Conservation (phyloP, 139 green algal species). For the Tetraselmis chui region DNA sequence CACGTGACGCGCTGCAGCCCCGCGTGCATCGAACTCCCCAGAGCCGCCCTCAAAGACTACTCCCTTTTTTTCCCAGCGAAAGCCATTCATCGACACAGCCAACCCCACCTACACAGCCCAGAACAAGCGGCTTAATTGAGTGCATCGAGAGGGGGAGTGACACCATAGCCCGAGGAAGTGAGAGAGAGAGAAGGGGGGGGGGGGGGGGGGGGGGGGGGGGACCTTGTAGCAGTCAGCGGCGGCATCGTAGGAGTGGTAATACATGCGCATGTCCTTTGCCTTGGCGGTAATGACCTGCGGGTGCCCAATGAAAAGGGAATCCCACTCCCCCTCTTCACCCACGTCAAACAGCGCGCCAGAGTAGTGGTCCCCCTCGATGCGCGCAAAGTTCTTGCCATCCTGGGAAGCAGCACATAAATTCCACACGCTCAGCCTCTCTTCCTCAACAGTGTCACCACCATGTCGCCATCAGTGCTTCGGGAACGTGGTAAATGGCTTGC, state of each 20-base stretch:
- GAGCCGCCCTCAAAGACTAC: slow-evolving; percentile 33
- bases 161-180: not conserved
- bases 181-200: not conserved
- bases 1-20: slow-evolving; percentile 42
- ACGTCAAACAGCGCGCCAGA: slow-evolving; percentile 83
- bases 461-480: not conserved
- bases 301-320: slow-evolving; percentile 61
- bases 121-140: not conserved
- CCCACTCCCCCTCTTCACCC: slow-evolving; percentile 72
- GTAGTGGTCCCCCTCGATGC: slow-evolving; percentile 93
- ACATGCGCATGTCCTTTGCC: slow-evolving; percentile 80
- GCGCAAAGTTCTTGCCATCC: slow-evolving; percentile 89
- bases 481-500: too few species aligned
- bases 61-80: slow-evolving; percentile 57
- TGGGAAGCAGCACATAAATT: too few species aligned
- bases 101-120: slow-evolving; percentile 48
- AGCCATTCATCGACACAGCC: slow-evolving; percentile 67
- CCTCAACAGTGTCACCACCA: not conserved
- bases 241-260: slow-evolving; percentile 72
- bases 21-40: slow-evolving; percentile 48
- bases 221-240: not conserved
- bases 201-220: not conserved
- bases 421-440: not conserved
- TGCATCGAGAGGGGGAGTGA: not conserved
- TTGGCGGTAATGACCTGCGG: slow-evolving; percentile 72